These are phyloP conservation scores for Solanum habrochaites DNA, from an alignment of 257 asterid genomes.

Conservation along the genomic window DNA sequence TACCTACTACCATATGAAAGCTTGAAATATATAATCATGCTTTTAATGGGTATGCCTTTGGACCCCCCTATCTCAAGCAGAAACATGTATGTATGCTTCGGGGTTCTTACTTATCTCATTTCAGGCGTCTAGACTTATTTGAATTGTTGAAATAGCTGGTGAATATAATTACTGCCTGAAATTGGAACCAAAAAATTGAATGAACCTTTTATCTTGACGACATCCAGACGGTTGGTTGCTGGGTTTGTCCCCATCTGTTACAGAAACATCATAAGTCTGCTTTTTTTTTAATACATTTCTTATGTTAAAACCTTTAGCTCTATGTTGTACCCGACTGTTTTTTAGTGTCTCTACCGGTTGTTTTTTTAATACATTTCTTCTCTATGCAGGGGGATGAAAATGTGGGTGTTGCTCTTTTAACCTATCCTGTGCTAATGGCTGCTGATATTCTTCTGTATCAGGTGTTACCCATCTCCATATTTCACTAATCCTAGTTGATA, in stretches of 20 bases:
- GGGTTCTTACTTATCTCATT: not conserved
- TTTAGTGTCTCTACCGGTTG: not conserved
- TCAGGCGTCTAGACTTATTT: not conserved
- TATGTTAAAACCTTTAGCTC: not conserved
- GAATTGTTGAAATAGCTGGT: not conserved
- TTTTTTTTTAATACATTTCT: not conserved
- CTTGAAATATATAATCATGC: not conserved
- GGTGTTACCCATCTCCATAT: slow-evolving; percentile 25
- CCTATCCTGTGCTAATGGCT: slow-evolving; percentile 96
- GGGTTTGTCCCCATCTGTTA: not conserved
- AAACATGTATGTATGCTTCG: not conserved
- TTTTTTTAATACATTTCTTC: not conserved
- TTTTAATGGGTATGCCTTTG: not conserved
- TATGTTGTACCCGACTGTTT: not conserved
- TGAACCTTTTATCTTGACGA: not conserved
- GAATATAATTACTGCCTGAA: not conserved
- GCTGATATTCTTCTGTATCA: slow-evolving; percentile 94
- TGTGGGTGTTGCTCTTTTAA: slow-evolving; percentile 90
- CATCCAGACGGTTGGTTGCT: not conserved
- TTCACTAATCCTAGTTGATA: not conserved
- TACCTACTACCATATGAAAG: not conserved
- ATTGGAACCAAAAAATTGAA: not conserved
- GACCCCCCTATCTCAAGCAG: not conserved
- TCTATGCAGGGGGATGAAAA: slow-evolving; percentile 76
- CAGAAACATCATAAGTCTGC: not conserved